Percentiles rank a stretch among this genome's conserved stretches.
These are phyloP conservation scores for Vigna radiata DNA, from an alignment of 306 rosid genomes.

Conservation along the genomic window DNA sequence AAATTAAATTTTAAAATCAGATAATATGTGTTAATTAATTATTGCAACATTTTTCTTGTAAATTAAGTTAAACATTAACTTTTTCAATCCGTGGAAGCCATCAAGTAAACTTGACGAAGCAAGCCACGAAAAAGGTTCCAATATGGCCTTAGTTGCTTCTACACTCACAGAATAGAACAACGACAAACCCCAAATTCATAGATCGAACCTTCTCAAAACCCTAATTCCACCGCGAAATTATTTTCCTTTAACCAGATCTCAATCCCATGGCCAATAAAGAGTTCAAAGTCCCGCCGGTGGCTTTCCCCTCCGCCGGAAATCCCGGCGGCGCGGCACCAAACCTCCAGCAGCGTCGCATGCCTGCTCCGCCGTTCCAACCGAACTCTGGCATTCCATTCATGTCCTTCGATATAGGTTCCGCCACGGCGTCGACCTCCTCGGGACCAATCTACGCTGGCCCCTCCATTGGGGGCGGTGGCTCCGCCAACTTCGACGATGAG, in stretches of 20 bases:
- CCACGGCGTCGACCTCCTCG: conserved; percentile 71
- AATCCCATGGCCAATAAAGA: conserved; percentile 60
- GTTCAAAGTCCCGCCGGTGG: conserved; percentile 87
- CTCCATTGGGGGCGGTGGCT: conserved; percentile 52
- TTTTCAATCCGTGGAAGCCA: not conserved
- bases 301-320: conserved; percentile 79
- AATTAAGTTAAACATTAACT: not conserved
- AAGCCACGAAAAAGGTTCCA: not conserved
- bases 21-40: not conserved
- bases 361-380: conserved; percentile 90
- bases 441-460: conserved; percentile 66
- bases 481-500: conserved; percentile 79
- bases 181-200: conserved; percentile 7
- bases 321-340: conserved; percentile 54
- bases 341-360: conserved; percentile 72
- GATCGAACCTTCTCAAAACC: conserved; percentile 46
- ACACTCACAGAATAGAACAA: not conserved
- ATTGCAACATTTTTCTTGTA: not conserved
- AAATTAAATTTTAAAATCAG: too few relatives aligned
- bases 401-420: conserved; percentile 93
- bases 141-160: not conserved
- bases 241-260: conserved; percentile 20
- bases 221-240: conserved; percentile 31
- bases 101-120: conserved; percentile 10
- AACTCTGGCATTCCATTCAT: conserved; percentile 85